phyloP scores from a whole-genome alignment of 257 asterid species.

The Solanum ossicruentum region DNA sequence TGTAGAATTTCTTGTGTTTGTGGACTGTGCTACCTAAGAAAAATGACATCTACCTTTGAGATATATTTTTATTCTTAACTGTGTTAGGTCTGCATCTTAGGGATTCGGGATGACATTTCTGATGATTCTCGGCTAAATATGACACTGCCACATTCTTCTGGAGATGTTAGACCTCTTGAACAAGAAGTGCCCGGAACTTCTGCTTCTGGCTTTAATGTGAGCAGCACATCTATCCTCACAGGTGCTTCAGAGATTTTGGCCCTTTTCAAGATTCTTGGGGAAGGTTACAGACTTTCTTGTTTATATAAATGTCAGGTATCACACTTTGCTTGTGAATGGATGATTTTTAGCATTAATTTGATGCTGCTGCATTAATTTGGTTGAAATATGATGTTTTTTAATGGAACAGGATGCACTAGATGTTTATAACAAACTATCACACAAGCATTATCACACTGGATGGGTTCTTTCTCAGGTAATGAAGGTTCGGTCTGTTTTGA shows the following conservation, averaged over 20 bases:
- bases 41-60: background rate
- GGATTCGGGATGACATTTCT: slow-evolving; percentile 45
- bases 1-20: background rate
- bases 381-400: background rate
- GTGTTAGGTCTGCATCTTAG: slow-evolving; percentile 23
- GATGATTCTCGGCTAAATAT: slow-evolving; percentile 59
- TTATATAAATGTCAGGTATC: slow-evolving; percentile 79
- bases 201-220: slow-evolving; percentile 29
- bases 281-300: slow-evolving; percentile 80
- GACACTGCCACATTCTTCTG: slow-evolving; percentile 30
- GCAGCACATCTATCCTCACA: slow-evolving; percentile 37
- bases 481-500: background rate
- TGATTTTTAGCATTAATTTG: background rate
- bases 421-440: slow-evolving; percentile 56
- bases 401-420: slow-evolving; percentile 77
- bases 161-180: slow-evolving; percentile 47
- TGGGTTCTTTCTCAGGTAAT: slow-evolving; percentile 92
- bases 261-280: slow-evolving; percentile 81
- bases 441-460: slow-evolving; percentile 84
- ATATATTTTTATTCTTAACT: slow-evolving; percentile 2
- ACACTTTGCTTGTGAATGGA: slow-evolving; percentile 1
- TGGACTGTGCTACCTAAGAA: background rate
- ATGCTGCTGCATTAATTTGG: background rate
- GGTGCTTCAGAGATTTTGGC: slow-evolving; percentile 68
- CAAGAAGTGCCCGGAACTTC: slow-evolving; percentile 47